Base-by-base conservation (phyloP, 2,329 filamentous ascomycete species). In the Alternaria sp. region DNA sequence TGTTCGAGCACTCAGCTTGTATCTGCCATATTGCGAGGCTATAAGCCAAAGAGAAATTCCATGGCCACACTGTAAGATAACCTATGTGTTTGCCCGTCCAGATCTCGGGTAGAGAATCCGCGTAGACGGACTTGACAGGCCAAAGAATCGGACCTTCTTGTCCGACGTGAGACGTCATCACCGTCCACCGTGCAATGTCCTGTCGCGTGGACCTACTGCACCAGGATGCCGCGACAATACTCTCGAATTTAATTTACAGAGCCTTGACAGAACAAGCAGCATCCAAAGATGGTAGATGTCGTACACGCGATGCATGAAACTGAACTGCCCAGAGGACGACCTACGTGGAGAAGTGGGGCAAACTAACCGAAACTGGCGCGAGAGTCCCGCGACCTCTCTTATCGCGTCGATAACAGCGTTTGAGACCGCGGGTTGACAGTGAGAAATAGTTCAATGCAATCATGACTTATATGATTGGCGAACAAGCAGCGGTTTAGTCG, bases 331-430 rank as follows among this genome's bases (percentile, higher is more conserved):
- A 51, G 54, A 54, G 17, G 28, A 10, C 33, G 33, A 51, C 3
- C 53, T 45, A 37, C 51, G 49, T 53, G 53, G 46, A 54, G 51
- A 58, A 56, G 61, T 63, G 61, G 61, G 54, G 51, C 51, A 51
- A 14, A 13, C 55, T 58, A 58, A 58, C 55, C 51, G 3, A 36
- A 31, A 37, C 3, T 6, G 51, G 61, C 17, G 58, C 58, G 49
- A 51, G 37, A 56, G 37, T 55, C 57, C 60, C 54, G 48, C 52
- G 44, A 31, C 26, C 44, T 34, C 37, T 37, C 61, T 63, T 63
- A 61, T 63, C 61, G 51, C 54, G 14, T 56, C 37, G 58, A 63
- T 61, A 58, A 56, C 48, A 34, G 21, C 54, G 39, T 34, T 26
- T n/a, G 31, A 54, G n/a, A 48, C 33, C 17, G 11, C 21, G 24